Evolutionary conservation across 2,329 filamentous ascomycete genomes (phyloP).

Genomic region (Fusarium circinatum): DNA sequence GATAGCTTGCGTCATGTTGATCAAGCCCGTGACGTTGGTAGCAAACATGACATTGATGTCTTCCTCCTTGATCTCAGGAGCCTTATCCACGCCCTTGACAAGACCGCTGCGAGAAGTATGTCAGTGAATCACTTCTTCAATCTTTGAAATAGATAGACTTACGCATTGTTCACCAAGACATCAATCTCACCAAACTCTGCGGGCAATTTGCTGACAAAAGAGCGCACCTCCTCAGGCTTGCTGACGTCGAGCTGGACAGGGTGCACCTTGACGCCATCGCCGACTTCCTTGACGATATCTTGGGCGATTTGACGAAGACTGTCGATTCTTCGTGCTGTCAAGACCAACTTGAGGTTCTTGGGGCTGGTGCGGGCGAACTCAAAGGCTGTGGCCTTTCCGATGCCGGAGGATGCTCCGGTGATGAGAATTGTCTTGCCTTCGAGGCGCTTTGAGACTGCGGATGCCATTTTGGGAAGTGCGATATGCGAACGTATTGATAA

Average conservation of each 20-base stretch:
- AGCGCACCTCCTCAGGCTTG: conserved; percentile 76
- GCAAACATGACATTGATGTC: conserved; percentile 89
- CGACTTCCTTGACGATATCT: conserved; percentile 81
- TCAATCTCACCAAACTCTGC: conserved; percentile 85
- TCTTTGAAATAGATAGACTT: conserved; percentile 48
- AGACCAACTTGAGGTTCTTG: conserved; percentile 79
- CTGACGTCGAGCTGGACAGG: conserved; percentile 88
- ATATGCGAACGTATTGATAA: neutral
- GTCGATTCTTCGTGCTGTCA: conserved; percentile 87
- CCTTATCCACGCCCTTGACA: conserved; percentile 86
- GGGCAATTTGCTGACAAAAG: conserved; percentile 78
- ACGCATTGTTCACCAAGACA: conserved; percentile 96
- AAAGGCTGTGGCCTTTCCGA: conserved; percentile 81
- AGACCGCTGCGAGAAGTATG: conserved; percentile 69
- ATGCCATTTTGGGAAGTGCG: conserved; percentile 53
- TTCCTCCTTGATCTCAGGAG: conserved; percentile 82
- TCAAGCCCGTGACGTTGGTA: conserved; percentile 93
- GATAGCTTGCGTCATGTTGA: conserved; percentile 95
- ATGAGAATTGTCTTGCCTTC: conserved; percentile 92
- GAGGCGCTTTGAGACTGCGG: conserved; percentile 81
- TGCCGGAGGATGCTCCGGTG: conserved; percentile 92
- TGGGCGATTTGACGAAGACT: conserved; percentile 77
- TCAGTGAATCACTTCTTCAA: fast-evolving
- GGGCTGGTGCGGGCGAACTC: conserved; percentile 92
- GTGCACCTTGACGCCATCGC: conserved; percentile 81